A percentile compares a stretch with the other conserved stretches of the same genome.
Evolutionary conservation across 139 green algal species (phyloP).

Genomic region (Chlamydomonas incerta): DNA sequence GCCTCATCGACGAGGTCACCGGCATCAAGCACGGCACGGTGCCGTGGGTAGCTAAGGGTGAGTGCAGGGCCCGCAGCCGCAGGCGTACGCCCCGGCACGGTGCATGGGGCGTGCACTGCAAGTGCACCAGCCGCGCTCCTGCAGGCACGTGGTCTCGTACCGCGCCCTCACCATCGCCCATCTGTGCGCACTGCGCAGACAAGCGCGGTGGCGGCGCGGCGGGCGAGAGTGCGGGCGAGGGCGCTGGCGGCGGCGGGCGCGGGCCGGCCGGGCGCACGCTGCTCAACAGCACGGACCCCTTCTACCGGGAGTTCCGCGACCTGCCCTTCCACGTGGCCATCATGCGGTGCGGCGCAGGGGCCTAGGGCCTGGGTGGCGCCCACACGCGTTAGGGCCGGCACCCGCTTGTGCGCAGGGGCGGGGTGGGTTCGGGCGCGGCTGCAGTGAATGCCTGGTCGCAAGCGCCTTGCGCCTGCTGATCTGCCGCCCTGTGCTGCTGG

Average conservation of each 20-base stretch:
- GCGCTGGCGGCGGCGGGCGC: neutral
- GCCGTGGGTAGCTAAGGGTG: constrained; percentile 18
- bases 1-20: constrained; percentile 93
- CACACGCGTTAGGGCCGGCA: no score
- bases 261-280: constrained; percentile 37
- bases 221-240: neutral
- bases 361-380: no score
- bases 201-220: neutral
- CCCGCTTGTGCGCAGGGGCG: no score
- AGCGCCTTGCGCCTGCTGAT: neutral
- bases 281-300: constrained; percentile 70
- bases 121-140: no score
- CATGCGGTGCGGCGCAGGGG: constrained; percentile 52
- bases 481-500: no score
- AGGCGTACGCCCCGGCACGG: no score
- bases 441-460: no score
- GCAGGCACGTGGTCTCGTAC: no score
- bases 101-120: no score
- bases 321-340: constrained; percentile 70
- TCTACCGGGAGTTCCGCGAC: constrained; percentile 70
- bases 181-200: no score
- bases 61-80: neutral
- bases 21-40: constrained; percentile 75
- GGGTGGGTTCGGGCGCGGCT: no score
- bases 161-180: no score